Evolutionary conservation across 768 basidiomycete species (phyloP), one percentile per base, ranked within the genome.

Genomic region (Boletus rufocinnamomeus): DNA sequence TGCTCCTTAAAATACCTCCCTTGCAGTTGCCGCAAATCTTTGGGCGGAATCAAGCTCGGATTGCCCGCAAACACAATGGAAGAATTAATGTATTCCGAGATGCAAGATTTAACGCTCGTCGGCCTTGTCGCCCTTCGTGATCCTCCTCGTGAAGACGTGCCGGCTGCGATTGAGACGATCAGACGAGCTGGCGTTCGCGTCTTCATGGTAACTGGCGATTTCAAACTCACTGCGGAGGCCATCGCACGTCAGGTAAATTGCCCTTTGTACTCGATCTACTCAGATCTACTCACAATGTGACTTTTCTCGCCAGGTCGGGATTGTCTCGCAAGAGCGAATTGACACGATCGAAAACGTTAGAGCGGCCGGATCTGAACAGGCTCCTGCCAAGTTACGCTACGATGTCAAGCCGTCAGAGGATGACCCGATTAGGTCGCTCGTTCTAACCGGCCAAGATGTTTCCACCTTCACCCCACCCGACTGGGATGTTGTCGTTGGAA

Each of bases 171-270:
- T 2, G 63, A 71, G 19, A 74, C 77, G 48, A 82, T 80, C 66
- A 70, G 78, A 46, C 63, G 75, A 43, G 84, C 84, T 21, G 83
- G 84, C 16, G 77, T 83, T 54, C 77, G 79, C 17, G 77, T 84
- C 34, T 79, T 81, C 63, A 84, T 84, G 82, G 75, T 84, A 17
- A 84, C 83, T 1, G 83, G 83, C 34, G 83, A 84, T 64, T 82
- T 82, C 69, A 72, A 78, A 35, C 72, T 81, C 40, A 84, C 83
- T 2, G 83, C 83, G 3, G 76, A 77, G 0, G 79, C 82, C 19
- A 84, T 84, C 49, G 80, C 78, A 1, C 70, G 75, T 27, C 75
- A 79, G 63, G 82, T 82, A 56, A 65, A 63, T 51, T 63, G 71
- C 21, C 37, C 10, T 2, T 51, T 8, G 3, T 43, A 32, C 37